Evolutionary conservation across 148 eudicot genomes (phyloP), one percentile per base, ranked within the genome.

Genomic region (Dysphania ambrosioides): DNA sequence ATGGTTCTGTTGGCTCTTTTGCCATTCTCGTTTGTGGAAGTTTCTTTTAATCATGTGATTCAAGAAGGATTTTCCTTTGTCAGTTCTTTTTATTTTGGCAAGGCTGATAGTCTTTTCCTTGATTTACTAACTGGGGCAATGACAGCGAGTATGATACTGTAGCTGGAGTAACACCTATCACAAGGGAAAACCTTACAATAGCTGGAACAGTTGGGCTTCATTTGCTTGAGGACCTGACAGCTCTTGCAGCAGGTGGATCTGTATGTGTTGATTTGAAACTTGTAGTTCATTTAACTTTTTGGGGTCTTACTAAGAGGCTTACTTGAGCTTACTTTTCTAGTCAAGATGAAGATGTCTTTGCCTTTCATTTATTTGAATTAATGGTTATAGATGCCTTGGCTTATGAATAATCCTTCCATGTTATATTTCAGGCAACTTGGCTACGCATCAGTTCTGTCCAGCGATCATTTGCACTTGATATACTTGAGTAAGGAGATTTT

Each of bases 241-340:
- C 99, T 79, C 92, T 95, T 86, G 99, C 99, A 86, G 99, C 99
- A 92, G 99, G 99, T 95, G 99, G 97, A 95, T 95, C 99, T 87
- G 99, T 95, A 95, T 88, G 99, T 95, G 92, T 85, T 82, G 70
- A 73, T 79, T 85, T 81, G 58, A 51, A 68, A 78, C 79, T 61
- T 63, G 53, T 29, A 47, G 23, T 68, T 78, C 13, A 36, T 24
- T 63, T 79, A 11, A 64, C 35, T 65, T 58, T 59, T 71, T 71
- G 71, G 4, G n/a, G 56, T 79, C 13, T 27, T 66, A 70, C 30
- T 59, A 13, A 1, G 68, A 15, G 24, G 29, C 57, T 21, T 42
- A 30, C 23, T 74, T 68, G 23, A 36, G 66, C 56, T 47, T 29
- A 36, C 19, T n/a, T n/a, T n/a, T 65, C 19, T 26, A 74, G 34